Conservation (phyloP, 805 yeast species). For the Lipomyces oligophaga region DNA sequence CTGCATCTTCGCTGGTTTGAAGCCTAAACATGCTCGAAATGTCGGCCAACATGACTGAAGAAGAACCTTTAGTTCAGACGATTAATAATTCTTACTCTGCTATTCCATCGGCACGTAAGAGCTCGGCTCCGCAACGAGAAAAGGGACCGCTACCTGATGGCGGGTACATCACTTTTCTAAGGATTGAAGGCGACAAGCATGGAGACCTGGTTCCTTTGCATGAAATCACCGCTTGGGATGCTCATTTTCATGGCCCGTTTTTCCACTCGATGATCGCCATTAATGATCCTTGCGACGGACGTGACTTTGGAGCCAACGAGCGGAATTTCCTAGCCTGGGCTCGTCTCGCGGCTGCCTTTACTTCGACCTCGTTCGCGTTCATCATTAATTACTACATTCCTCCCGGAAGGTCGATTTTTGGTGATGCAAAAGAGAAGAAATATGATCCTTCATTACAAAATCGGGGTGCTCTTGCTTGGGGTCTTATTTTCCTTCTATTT, state of each 20-base stretch:
- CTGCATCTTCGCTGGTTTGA: too few relatives aligned
- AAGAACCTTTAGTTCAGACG: too few relatives aligned
- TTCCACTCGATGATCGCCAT: constrained; percentile 17
- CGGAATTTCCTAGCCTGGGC: constrained; percentile 27
- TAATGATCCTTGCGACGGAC: constrained; percentile 26
- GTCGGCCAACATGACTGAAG: too few relatives aligned
- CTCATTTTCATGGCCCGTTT: constrained; percentile 21
- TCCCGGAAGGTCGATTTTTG: constrained; percentile 21
- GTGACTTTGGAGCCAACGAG: constrained; percentile 27
- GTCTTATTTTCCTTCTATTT: constrained; percentile 16
- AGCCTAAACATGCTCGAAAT: too few relatives aligned
- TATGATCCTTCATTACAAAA: constrained; percentile 19
- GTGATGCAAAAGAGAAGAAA: constrained; percentile 6
- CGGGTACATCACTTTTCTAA: constrained; percentile 19
- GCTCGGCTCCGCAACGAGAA: not conserved
- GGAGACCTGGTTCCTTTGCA: constrained; percentile 22
- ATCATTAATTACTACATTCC: constrained; percentile 21
- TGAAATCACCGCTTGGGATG: constrained; percentile 25
- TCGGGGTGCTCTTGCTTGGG: constrained; percentile 25
- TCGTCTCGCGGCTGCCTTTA: constrained; percentile 26
- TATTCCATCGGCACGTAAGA: constrained; percentile 1
- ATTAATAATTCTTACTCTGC: constrained; percentile 14
- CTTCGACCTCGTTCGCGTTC: constrained; percentile 25
- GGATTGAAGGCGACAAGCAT: constrained; percentile 18
- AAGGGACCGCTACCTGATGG: constrained; percentile 11